A percentile compares a stretch with the other conserved stretches of the same genome.
Conservation (phyloP, 768 basidiomycete species). For the Termitomyces sp. region DNA sequence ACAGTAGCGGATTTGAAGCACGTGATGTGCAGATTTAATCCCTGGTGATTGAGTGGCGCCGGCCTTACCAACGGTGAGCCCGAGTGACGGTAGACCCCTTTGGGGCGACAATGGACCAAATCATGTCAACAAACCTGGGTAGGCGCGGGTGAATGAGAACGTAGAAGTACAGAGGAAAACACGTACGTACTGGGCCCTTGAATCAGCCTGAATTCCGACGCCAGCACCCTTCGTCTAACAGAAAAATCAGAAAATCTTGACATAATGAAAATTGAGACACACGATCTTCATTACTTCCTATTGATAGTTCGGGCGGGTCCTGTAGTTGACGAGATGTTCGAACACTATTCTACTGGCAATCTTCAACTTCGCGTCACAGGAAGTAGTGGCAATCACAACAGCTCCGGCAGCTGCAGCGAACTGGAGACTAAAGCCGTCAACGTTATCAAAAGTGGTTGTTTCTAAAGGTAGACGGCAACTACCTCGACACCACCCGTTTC, state of each 20-base stretch:
- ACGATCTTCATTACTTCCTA: constrained; percentile 37
- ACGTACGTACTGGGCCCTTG: constrained; percentile 42
- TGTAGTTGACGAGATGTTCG: too few relatives aligned
- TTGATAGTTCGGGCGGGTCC: too few relatives aligned
- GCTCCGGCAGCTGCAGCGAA: constrained; percentile 60
- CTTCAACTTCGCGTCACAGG: constrained; percentile 58
- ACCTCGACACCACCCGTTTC: constrained; percentile 57
- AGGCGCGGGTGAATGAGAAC: neutral
- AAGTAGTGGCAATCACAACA: constrained; percentile 61
- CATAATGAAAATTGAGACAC: too few relatives aligned
- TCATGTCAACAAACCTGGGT: constrained; percentile 48
- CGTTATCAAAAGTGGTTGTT: neutral
- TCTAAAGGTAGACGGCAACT: neutral
- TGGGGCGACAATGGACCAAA: constrained; percentile 37
- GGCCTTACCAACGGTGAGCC: too few relatives aligned
- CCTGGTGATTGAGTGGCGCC: too few relatives aligned
- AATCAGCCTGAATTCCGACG: constrained; percentile 52
- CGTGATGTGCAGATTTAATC: too few relatives aligned
- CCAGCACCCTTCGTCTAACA: constrained; percentile 31
- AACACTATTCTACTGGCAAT: constrained; percentile 44
- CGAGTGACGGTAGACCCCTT: too few relatives aligned
- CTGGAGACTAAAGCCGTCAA: constrained; percentile 46
- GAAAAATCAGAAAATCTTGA: constrained; percentile 6
- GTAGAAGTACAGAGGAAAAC: neutral
- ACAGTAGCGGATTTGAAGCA: too few relatives aligned